Evolutionary conservation across 108 stramenopile genomes (phyloP).

Genomic region (Cyclotella cryptica): DNA sequence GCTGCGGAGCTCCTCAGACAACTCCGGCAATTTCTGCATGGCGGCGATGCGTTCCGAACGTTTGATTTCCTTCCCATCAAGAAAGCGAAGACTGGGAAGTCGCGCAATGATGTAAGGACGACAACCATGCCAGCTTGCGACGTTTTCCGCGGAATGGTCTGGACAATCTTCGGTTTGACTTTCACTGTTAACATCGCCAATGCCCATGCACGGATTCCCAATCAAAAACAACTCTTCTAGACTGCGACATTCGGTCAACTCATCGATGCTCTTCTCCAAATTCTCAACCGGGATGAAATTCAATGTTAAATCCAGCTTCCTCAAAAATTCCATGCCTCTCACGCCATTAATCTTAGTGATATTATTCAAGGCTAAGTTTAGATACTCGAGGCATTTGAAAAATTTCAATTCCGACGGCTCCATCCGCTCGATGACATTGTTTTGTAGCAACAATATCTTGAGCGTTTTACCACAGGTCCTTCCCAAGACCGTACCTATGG

Average conservation of each 20-base stretch:
- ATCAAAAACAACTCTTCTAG: constrained; percentile 83
- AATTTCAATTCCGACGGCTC: constrained; percentile 67
- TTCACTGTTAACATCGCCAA: not conserved
- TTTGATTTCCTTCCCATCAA: constrained; percentile 84
- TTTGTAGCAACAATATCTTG: constrained; percentile 89
- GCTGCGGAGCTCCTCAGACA: constrained; percentile 46
- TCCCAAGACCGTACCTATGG: constrained; percentile 77
- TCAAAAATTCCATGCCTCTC: constrained; percentile 75
- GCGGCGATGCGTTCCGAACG: constrained; percentile 71
- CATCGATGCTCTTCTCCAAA: constrained; percentile 68
- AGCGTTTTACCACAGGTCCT: constrained; percentile 77
- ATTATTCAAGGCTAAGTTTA: constrained; percentile 92
- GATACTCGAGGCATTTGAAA: constrained; percentile 84
- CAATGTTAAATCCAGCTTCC: constrained; percentile 88
- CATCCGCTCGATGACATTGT: constrained; percentile 85
- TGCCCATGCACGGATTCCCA: constrained; percentile 86
- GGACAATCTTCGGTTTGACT: not conserved
- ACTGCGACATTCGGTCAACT: constrained; percentile 50
- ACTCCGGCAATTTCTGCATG: constrained; percentile 63
- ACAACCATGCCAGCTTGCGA: constrained; percentile 59
- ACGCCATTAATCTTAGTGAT: constrained; percentile 69
- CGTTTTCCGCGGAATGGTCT: not conserved
- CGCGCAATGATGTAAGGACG: constrained; percentile 69
- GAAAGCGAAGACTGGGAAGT: constrained; percentile 68
- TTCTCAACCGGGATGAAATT: constrained; percentile 86